Evolutionary conservation across 176 grass and related monocot genomes (phyloP), one percentile per base, ranked within the genome.

Genomic region (Dendrocalamus sinicus): DNA sequence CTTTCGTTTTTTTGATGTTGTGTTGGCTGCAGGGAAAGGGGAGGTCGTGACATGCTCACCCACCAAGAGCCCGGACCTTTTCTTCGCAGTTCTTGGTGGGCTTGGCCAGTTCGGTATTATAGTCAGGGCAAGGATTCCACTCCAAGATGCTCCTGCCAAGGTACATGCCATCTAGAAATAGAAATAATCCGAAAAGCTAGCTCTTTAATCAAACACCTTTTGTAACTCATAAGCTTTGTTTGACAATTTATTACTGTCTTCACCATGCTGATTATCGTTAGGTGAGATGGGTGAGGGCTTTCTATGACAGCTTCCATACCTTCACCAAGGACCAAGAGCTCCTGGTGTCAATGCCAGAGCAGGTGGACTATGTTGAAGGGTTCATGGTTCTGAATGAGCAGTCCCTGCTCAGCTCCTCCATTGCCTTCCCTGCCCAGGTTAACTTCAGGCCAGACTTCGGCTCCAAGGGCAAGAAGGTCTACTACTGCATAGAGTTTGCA

Each of bases 31-130:
- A 97, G 95, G 92, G 40, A 89, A 83, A 72, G 95, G 95, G 44
- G 92, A 97, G 84, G 64, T 90, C 26, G 87, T 94, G 87, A 94
- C 92, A 82, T 97, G 95, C 89, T 94, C 95, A 16, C 89, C 86
- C 81, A 93, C 80, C 64, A 76, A 89, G 84, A 91, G 41, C 70
- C 88, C 81, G 52, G 92, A 97, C 44, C 90, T 97, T 78, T 97
- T 94, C 89, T 88, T 91, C 85, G 88, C 92, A 44, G 95, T 91
- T 70, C 92, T 97, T 45, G 95, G 95, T 54, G 92, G 95, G 5
- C 82, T 97, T 30, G 95, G 95, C 60, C 95, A 97, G 82, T 94
- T 97, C 30, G 95, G 95, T 17, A 93, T 97, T 76, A 97, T 97
- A 87, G 94, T 86, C 71, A 97, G 92, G 84, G 95, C 95, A 75